Evolutionary conservation across 176 grass and related monocot genomes (phyloP).

Genomic region (Hsuehochloa calcarea): DNA sequence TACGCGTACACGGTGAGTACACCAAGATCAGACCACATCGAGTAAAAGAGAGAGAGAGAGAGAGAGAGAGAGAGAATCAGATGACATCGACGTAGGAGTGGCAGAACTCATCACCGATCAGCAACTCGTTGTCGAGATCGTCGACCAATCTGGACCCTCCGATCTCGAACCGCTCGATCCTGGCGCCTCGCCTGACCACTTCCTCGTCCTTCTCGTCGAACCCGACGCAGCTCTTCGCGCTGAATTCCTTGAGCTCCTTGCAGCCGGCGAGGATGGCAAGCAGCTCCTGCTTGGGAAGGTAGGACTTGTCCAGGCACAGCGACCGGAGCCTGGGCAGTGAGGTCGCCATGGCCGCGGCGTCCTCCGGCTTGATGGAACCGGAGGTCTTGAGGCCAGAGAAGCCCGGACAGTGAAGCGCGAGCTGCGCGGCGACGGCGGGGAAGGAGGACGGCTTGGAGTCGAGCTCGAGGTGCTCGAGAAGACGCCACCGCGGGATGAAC

Average conservation of each 20-base stretch:
- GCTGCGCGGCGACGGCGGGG: slow-evolving; percentile 32
- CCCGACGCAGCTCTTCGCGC: slow-evolving; percentile 58
- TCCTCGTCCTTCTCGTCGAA: slow-evolving; percentile 53
- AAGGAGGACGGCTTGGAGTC: slow-evolving; percentile 60
- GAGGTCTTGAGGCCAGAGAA: slow-evolving; percentile 37
- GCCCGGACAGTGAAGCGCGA: slow-evolving; percentile 34
- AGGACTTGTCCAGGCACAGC: slow-evolving; percentile 57
- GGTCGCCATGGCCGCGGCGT: slow-evolving; percentile 35
- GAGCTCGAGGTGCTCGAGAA: slow-evolving; percentile 61
- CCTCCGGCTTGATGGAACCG: slow-evolving; percentile 62
- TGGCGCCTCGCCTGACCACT: slow-evolving; percentile 9
- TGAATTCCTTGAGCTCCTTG: slow-evolving; percentile 37
- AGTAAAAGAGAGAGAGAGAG: no score
- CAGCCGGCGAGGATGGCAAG: slow-evolving; percentile 49
- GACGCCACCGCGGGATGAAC: slow-evolving; percentile 50
- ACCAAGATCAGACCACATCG: no score
- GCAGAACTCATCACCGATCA: slow-evolving; percentile 14
- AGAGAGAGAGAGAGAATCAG: neutral
- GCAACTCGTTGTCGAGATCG: neutral
- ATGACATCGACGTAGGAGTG: slow-evolving; percentile 57
- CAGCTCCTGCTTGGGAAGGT: slow-evolving; percentile 48
- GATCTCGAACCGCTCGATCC: slow-evolving; percentile 43
- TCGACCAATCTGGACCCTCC: slow-evolving; percentile 56
- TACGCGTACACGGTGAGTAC: neutral
- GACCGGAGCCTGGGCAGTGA: slow-evolving; percentile 27